Base-by-base conservation (phyloP, 495 filamentous ascomycete genomes). In the Penicillium antarcticum region DNA sequence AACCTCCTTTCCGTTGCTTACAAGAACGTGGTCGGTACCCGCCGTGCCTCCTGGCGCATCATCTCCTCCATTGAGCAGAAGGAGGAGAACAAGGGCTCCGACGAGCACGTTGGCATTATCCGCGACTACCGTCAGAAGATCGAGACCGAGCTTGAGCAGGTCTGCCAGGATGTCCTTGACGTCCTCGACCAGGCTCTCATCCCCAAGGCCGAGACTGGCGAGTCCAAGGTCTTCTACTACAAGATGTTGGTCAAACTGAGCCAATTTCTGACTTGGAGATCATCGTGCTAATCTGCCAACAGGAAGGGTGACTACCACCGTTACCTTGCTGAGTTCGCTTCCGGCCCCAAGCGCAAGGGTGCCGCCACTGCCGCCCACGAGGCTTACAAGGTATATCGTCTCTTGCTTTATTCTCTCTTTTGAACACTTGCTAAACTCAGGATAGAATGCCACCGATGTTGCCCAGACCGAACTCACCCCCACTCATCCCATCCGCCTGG, bases 271-370 rank as follows among this genome's bases (percentile, higher is more conserved):
- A 29, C 13, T 2, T 12, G 9, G 13, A 7, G 17, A 11, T 9
- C 17, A 35, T 34, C 7, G 14, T 13, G 29, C 37, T 53, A 26
- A 46, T 59, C 36, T 31, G 37, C 24, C 57, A 65, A 70, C 61
- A 98, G 94, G 94, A 98, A 97, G 88, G 94, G 94, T 76, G 94
- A 98, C 69, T 98, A 98, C 79, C 92, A 98, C 81, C 95, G 94
- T 69, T 98, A 98, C 78, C 86, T 98, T 55, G 94, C 94, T 66
- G 94, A 98, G 79, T 98, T 98, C 73, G 95, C 94, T 51, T 92
- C 90, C 60, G 92, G 95, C 57, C 91, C 96, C 79, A 97, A 97
- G 88, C 95, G 94, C 77, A 96, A 97, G 88, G 80, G 84, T 62
- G 92, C 94, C 66, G 92, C 94, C 61, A 94, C 91, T 61, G 90